Evolutionary conservation across 2,329 filamentous ascomycete genomes (phyloP).

Genomic region (Hymenoscyphus salicellus): DNA sequence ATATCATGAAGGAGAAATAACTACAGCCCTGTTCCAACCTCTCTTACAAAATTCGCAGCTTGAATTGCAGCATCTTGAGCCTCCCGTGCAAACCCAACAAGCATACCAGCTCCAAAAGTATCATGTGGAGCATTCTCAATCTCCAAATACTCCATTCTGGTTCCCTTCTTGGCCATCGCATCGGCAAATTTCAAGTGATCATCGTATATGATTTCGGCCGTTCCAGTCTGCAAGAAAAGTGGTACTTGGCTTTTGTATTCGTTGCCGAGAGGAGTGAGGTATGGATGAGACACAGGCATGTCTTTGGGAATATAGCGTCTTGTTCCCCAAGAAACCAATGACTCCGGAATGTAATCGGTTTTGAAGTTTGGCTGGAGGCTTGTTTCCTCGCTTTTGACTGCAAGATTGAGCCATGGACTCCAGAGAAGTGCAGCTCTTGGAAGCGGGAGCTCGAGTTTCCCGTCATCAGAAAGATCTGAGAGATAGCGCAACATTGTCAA

Average conservation of each 20-base stretch:
- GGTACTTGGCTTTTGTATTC: not conserved
- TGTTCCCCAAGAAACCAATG: not conserved
- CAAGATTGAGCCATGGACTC: conserved; percentile 7
- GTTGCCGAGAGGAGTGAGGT: not conserved
- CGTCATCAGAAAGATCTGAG: not conserved
- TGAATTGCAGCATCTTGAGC: not conserved
- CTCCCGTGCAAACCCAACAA: conserved; percentile 3
- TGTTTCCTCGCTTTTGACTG: not conserved
- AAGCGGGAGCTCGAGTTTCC: not conserved
- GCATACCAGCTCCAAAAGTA: conserved; percentile 7
- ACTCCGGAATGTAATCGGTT: conserved; percentile 2
- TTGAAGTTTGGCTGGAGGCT: not conserved
- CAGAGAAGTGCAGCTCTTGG: conserved; percentile 8
- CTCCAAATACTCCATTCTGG: not conserved
- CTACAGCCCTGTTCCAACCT: not conserved
- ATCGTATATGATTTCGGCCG: not conserved
- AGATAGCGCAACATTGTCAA: conserved; percentile 3
- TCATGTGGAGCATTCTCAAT: conserved; percentile 7
- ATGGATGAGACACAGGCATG: not conserved
- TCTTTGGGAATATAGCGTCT: not conserved
- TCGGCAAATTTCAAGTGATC: not conserved
- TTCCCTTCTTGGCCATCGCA: not conserved
- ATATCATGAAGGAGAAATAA: too few relatives aligned
- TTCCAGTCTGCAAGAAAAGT: conserved; percentile 2
- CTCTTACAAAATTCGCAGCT: not conserved